phyloP scores from a whole-genome alignment of 2,329 filamentous ascomycete species.

The Epichloe coenophiala region DNA sequence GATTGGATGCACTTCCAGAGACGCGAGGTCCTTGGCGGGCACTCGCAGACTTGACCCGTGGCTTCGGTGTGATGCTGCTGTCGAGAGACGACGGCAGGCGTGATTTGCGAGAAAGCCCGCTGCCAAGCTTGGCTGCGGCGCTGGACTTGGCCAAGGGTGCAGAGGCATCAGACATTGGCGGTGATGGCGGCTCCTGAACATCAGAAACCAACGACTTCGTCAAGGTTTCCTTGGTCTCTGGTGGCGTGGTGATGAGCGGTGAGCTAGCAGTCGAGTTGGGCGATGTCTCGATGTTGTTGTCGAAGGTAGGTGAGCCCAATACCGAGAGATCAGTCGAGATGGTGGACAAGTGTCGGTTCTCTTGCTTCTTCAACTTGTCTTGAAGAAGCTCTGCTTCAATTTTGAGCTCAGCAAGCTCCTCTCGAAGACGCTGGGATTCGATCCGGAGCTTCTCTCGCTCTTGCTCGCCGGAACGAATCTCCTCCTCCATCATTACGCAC shows the following conservation, averaged over 20 bases:
- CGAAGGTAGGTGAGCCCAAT: conserved; percentile 59
- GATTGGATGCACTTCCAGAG: conserved; percentile 31
- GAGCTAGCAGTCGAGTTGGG: conserved; percentile 82
- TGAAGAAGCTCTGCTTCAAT: conserved; percentile 90
- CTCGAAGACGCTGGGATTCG: conserved; percentile 75
- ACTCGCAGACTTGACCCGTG: conserved; percentile 33
- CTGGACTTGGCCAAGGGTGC: conserved; percentile 39
- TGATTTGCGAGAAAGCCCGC: conserved; percentile 26
- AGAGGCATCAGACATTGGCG: conserved; percentile 81
- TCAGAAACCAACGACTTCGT: conserved; percentile 47
- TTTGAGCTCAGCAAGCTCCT: conserved; percentile 85
- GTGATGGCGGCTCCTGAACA: conserved; percentile 75
- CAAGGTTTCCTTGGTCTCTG: conserved; percentile 51
- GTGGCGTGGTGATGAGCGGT: conserved; percentile 75
- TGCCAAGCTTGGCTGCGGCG: conserved; percentile 26
- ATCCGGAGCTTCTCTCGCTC: conserved; percentile 83
- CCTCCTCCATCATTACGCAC: conserved; percentile 85
- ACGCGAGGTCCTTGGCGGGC: conserved; percentile 22
- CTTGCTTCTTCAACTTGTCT: conserved; percentile 75
- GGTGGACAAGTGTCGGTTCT: conserved; percentile 41
- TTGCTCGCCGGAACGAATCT: conserved; percentile 81
- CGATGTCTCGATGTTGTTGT: conserved; percentile 55
- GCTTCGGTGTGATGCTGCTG: conserved; percentile 41
- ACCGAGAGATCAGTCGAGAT: conserved; percentile 50
- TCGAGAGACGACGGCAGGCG: conserved; percentile 44